phyloP scores from a whole-genome alignment of 2,329 filamentous ascomycete species.

The Emergomyces pasteurianus region DNA sequence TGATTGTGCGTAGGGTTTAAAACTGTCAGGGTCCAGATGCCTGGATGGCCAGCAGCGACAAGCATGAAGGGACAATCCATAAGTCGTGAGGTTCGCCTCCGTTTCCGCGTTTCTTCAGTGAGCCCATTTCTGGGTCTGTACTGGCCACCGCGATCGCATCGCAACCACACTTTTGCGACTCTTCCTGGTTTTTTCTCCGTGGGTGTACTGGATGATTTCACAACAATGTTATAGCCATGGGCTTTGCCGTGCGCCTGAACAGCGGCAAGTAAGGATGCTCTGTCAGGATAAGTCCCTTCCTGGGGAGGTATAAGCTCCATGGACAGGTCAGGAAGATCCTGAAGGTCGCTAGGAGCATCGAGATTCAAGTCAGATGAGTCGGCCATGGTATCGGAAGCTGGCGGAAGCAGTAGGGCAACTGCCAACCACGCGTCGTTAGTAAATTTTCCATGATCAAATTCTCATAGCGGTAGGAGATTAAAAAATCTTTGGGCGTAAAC shows the following conservation, averaged over 20 bases:
- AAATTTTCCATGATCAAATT: not conserved
- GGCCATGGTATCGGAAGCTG: constrained; percentile 21
- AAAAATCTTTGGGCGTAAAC: not conserved
- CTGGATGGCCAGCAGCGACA: constrained; percentile 31
- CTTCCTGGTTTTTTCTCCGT: constrained; percentile 35
- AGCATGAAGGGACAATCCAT: constrained; percentile 36
- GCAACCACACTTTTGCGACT: constrained; percentile 34
- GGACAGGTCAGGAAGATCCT: constrained; percentile 33
- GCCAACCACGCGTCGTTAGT: not conserved
- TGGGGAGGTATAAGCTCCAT: constrained; percentile 32
- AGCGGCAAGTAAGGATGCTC: constrained; percentile 26
- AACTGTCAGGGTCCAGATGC: constrained; percentile 33
- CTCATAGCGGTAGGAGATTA: not conserved
- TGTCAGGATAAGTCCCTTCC: constrained; percentile 34
- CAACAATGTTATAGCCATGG: constrained; percentile 34
- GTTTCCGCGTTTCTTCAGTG: constrained; percentile 34
- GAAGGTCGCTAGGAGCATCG: constrained; percentile 34
- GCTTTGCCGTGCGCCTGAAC: constrained; percentile 32
- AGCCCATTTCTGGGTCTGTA: constrained; percentile 35
- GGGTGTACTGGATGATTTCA: constrained; percentile 35
- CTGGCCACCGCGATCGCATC: constrained; percentile 34
- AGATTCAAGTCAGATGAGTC: constrained; percentile 32
- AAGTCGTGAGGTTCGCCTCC: constrained; percentile 31
- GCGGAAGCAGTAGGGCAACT: not conserved
- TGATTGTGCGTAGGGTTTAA: constrained; percentile 33